A percentile compares a stretch with the other conserved stretches of the same genome.
These are phyloP conservation scores for Juncus inflexus DNA, from an alignment of 176 grass and related monocot genomes.

Conservation along the genomic window DNA sequence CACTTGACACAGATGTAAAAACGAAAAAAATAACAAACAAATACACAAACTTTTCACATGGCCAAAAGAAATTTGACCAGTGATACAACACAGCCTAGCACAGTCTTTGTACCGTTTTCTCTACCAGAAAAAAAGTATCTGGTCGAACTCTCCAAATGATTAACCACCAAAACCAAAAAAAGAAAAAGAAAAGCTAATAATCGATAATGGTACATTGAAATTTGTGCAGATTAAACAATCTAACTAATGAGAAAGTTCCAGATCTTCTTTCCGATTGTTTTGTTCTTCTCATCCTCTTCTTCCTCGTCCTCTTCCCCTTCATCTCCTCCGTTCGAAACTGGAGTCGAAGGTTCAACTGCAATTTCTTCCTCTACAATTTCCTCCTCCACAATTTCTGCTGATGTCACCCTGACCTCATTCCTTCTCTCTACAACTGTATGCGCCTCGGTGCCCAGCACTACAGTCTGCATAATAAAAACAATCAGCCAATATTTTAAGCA, in stretches of 20 bases:
- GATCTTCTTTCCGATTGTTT: conserved; percentile 15
- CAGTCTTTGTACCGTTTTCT: neutral
- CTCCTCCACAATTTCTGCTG: neutral
- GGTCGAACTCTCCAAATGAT: too few species aligned
- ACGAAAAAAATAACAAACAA: neutral
- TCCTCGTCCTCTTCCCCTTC: conserved; percentile 5
- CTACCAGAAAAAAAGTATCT: too few species aligned
- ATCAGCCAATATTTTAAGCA: neutral
- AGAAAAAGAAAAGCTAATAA: neutral
- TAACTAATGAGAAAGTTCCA: conserved; percentile 25
- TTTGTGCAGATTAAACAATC: neutral
- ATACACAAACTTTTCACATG: too few species aligned
- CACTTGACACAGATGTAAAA: too few species aligned
- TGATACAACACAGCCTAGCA: neutral
- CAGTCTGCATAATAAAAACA: too few species aligned
- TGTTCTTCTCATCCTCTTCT: conserved; percentile 12
- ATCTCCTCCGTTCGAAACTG: conserved; percentile 5
- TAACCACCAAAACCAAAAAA: neutral
- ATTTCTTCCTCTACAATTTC: conserved; percentile 24
- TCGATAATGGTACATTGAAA: conserved; percentile 6
- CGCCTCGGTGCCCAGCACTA: too few species aligned
- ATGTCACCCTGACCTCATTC: neutral
- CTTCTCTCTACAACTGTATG: too few species aligned
- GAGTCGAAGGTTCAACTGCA: neutral
- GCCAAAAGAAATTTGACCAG: neutral